Base-by-base conservation (phyloP, 805 yeast species). In the Saccharomycopsis sp. region DNA sequence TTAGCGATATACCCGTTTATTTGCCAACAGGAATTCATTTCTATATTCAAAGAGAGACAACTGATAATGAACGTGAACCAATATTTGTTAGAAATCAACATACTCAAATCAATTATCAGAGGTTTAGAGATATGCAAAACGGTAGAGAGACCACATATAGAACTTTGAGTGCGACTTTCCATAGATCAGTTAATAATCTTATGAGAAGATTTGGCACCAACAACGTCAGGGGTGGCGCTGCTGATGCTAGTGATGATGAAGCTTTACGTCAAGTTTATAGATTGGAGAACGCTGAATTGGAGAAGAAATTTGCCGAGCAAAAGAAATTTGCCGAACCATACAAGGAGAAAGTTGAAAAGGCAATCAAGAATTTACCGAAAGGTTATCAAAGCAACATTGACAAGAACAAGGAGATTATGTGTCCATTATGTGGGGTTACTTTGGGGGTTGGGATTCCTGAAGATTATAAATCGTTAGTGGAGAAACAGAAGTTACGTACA, bases 401-500 rank as follows among this genome's bases (percentile, higher is more conserved):
- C 0, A 57, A 60, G 13, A 59, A 52, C n/a, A 63, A 65, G 27
- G 60, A 66, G 8, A 67, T 72, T 3, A 65, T 70, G 1, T 81
- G 96, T 63, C 74, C 74, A 26, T 61, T 82, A 22, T 87, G 96
- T 64, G 89, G 87, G 1, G 72, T 75, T 0, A 71, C 66, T 2
- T 62, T 87, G n/a, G 93, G 93, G 2, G 74, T 69, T 39, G 95
- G 95, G 0, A 74, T 83, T 4, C 84, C 87, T 0, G 64, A 57
- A 1, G 74, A 68, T 14, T 75, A 72, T 51, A 55, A 56, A 38
- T 66, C 74, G 44, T 38, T 60, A 48, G 6, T 33, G 21, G 17
- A 41, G 26, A 3, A 21, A 19, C 54, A 54, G 9, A 59, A 57
- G 14, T 49, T 54, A 9, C 52, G n/a, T n/a, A n/a, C n/a, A n/a